Evolutionary conservation across 192 early-diverging fungal species (phyloP).

Genomic region (Mortierella hygrophila): DNA sequence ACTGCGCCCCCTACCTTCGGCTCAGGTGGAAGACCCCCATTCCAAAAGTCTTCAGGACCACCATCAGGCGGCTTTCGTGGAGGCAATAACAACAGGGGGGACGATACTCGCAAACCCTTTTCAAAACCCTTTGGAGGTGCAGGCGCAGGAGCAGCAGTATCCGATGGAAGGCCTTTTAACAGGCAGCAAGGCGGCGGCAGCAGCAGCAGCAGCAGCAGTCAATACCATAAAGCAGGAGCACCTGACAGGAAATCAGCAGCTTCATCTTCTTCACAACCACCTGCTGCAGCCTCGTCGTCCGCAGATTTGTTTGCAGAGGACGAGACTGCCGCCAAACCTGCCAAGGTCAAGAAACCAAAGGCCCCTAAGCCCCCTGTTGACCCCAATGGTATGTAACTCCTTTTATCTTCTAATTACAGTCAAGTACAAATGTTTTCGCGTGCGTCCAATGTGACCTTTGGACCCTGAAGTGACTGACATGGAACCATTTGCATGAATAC

Average conservation of each 20-base stretch:
- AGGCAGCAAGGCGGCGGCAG: neutral
- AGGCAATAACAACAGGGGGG: constrained; percentile 10
- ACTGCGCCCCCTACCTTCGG: neutral
- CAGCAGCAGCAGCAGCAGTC: neutral
- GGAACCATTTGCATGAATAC: neutral
- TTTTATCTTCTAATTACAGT: neutral
- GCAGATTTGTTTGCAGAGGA: constrained; percentile 26
- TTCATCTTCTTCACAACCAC: neutral
- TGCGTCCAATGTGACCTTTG: neutral
- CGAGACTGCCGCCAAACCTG: constrained; percentile 14
- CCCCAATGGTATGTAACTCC: constrained; percentile 38
- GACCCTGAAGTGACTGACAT: neutral
- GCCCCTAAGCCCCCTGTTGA: constrained; percentile 41
- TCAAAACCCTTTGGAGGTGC: constrained; percentile 17
- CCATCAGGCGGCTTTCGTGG: neutral
- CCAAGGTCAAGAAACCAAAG: constrained; percentile 50
- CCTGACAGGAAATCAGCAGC: constrained; percentile 2
- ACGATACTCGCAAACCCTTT: constrained; percentile 13
- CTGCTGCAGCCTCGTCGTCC: constrained; percentile 9
- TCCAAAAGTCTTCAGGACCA: neutral
- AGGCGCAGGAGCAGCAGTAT: neutral
- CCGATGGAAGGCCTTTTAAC: neutral
- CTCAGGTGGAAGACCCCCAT: neutral
- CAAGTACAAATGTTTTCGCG: neutral
- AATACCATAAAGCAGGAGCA: neutral